Percentiles rank a stretch among this genome's conserved stretches.
Evolutionary conservation across 345 rosid genomes (phyloP).

Genomic region (Populus euphratica): DNA sequence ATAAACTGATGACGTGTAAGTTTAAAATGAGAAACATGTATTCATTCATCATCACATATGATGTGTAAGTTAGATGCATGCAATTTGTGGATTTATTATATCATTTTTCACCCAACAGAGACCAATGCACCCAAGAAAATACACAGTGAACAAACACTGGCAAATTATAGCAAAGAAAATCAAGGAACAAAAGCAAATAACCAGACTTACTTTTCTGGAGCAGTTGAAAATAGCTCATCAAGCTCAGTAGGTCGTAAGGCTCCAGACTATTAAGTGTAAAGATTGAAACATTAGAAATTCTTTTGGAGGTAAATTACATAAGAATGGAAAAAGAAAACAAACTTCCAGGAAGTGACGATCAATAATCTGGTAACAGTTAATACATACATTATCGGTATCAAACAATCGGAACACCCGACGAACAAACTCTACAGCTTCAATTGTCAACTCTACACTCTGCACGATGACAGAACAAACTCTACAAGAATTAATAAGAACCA

Average conservation of each 20-base stretch:
- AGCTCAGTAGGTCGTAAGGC: slow-evolving; percentile 57
- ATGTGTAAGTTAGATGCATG: too few relatives aligned
- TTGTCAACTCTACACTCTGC: slow-evolving; percentile 73
- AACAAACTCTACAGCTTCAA: slow-evolving; percentile 55
- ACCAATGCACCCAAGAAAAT: not conserved
- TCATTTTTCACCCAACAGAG: too few relatives aligned
- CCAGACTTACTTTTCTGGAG: slow-evolving; percentile 62
- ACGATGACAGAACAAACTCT: slow-evolving; percentile 14
- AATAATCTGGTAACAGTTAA: slow-evolving; percentile 7
- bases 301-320: not conserved
- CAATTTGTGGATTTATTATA: too few relatives aligned
- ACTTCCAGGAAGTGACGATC: not conserved
- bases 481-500: not conserved
- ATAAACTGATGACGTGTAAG: too few relatives aligned
- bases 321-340: not conserved
- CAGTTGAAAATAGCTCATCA: slow-evolving; percentile 69
- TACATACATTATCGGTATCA: slow-evolving; percentile 67
- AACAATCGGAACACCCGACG: slow-evolving; percentile 58
- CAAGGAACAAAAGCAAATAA: slow-evolving; percentile 1
- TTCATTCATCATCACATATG: too few relatives aligned
- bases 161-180: not conserved
- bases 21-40: too few relatives aligned
- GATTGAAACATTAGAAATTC: slow-evolving; percentile 14
- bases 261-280: slow-evolving; percentile 57
- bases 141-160: not conserved